Conservation (phyloP, 2,329 filamentous ascomycete species). For the Fusarium acutatum region DNA sequence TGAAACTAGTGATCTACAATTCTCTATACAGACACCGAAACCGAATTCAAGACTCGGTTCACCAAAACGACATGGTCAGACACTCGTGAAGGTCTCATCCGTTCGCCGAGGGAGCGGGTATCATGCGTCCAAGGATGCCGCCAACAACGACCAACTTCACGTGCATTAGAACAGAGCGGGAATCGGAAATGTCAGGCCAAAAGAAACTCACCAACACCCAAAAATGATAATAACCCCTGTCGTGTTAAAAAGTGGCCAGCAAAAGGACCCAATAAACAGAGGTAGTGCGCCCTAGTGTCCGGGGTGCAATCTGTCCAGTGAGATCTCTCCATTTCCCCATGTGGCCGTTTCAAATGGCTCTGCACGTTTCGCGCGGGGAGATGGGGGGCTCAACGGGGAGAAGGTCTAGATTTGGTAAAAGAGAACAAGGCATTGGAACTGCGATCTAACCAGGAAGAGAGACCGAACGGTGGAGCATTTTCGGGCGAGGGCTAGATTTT, state of each 20-base stretch:
- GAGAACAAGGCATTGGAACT: not conserved
- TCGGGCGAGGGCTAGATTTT: not conserved
- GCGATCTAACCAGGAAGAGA: conserved; percentile 18
- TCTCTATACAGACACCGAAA: conserved; percentile 6
- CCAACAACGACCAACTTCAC: not conserved
- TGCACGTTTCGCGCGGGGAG: conserved; percentile 7
- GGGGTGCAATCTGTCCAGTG: conserved; percentile 13
- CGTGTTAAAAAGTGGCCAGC: not conserved
- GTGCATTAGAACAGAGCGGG: not conserved
- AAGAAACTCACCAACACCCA: not conserved
- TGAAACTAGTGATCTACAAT: not conserved
- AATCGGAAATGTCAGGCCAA: conserved; percentile 2
- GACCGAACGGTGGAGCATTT: conserved; percentile 25
- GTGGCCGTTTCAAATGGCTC: conserved; percentile 26
- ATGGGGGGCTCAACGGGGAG: not conserved
- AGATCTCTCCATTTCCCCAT: conserved; percentile 27
- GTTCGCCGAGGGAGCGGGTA: not conserved
- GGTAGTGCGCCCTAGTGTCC: not conserved
- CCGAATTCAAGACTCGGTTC: not conserved
- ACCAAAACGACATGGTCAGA: conserved; percentile 1
- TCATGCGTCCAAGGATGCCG: not conserved
- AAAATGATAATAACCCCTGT: not conserved
- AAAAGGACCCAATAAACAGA: not conserved
- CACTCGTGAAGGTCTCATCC: not conserved
- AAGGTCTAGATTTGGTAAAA: conserved; percentile 7